Conservation (phyloP, 805 yeast genomes). For the Barnettozyma sucrosica region DNA sequence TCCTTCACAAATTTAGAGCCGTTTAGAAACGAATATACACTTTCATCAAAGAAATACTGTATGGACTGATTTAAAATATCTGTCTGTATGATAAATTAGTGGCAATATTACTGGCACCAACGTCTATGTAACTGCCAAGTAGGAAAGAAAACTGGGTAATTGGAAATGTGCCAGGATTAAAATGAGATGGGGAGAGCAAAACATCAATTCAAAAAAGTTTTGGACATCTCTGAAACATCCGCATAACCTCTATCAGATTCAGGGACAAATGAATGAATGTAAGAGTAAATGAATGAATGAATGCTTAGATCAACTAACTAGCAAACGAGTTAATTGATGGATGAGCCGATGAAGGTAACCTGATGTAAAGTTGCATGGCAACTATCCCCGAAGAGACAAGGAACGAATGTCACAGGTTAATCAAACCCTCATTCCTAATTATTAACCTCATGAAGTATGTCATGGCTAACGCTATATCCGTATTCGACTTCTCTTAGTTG, state of each 20-base stretch:
- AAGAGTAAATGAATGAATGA: background rate
- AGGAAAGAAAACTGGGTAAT: background rate
- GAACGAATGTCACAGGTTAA: background rate
- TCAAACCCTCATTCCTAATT: background rate
- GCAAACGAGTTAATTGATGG: background rate
- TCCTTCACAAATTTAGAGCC: too few species aligned
- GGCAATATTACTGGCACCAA: too few species aligned
- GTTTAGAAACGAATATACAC: background rate
- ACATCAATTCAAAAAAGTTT: background rate
- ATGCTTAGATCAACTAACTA: too few species aligned
- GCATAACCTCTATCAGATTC: background rate
- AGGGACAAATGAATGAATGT: too few species aligned
- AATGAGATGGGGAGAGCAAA: background rate
- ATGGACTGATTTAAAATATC: background rate
- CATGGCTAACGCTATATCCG: background rate
- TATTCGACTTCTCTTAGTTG: background rate
- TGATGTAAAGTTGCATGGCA: too few species aligned
- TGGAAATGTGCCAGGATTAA: too few species aligned
- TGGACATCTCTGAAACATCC: too few species aligned
- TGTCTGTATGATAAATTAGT: background rate
- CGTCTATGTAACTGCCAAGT: background rate
- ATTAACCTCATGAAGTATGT: background rate
- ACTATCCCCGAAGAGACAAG: too few species aligned
- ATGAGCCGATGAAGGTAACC: background rate
- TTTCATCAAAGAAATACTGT: background rate